Base-by-base conservation (phyloP, 2,329 filamentous ascomycete genomes). In the Talaromyces sp. region DNA sequence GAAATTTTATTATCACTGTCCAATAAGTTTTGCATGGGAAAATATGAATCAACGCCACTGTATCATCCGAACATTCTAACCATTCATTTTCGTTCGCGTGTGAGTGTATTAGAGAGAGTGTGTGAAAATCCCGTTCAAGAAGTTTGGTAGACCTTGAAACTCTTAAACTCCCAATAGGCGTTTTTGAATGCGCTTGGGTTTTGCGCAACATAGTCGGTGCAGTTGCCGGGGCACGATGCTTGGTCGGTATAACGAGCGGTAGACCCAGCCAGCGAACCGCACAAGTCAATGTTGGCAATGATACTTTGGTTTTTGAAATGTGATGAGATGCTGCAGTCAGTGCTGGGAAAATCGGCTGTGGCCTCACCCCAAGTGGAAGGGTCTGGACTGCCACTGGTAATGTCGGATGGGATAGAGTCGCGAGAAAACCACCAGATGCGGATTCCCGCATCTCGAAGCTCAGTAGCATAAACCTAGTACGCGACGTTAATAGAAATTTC, bases 231-330 rank as follows among this genome's bases (percentile, higher is more conserved):
- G 65, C 83, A 75, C 7, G 67, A 46, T 51, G 75, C 71, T 59
- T 71, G 61, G 12, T 69, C 58, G 3, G 67, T 67, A 60, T 77
- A 77, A 54, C 69, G 70, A 56, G 67, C 65, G 4, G 61, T 54
- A 43, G 68, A 63, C 1, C 69, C 80, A 3, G 81, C 82, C 64
- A 83, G 77, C 46, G 81, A 71, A 0, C 86, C 87, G 64, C 86
- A 89, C 8, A 89, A 72, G 69, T 86, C 83, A 63, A 88, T 88
- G 66, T 89, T 88, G 48, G 80, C 80, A 63, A 88, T 80, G 65
- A 89, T 88, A 64, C 83, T 86, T 69, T 87, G 81, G 66, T 88
- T 89, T 58, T 72, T 77, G 70, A 89, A 88, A 67, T 88, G 84
- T 3, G 74, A 76, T 6, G 72, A 70, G 55, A 88, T 83, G 61